Evolutionary conservation across 2,329 filamentous ascomycete species (phyloP), one percentile per base, ranked within the genome.

Genomic region (Hirsutella thompsonii): DNA sequence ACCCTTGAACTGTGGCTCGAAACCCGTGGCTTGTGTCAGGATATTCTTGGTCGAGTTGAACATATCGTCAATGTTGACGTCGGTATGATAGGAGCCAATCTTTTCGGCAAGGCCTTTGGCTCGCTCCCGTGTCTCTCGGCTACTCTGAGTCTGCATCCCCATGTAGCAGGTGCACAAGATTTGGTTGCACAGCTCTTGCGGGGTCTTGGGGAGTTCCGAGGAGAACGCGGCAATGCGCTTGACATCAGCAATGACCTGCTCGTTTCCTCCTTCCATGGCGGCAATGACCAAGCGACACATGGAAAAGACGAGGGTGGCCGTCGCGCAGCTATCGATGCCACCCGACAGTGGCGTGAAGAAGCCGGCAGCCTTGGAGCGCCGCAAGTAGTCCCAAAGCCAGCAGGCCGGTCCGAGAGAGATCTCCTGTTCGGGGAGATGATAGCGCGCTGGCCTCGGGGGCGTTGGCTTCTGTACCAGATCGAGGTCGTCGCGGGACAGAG

Each of bases 381-480:
- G 55, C 1, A 78, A 59, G 48, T 77, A 77, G 48, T 77, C 70
- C 69, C 70, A 81, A 4, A 81, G 43, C 37, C 46, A 56, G 14
- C 55, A 53, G 3, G 54, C 44, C 13, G 49, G 48, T 1, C 53
- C 52, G 40, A 55, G 46, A 34, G 52, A 47, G 28, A 60, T 60
- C 37, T 60, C 58, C 38, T 57, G 53, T 53, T 57, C 56, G 1
- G 55, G 54, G 19, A 3, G 48, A 38, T n/a, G 55, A 42, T n/a
- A 45, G 43, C 18, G 53, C 45, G 8, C 43, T 35, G 5, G 46
- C 45, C 10, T 44, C 36, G 9, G 43, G 30, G 40, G 36, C 44
- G 44, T 40, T 44, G 46, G 48, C 19, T 44, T 57, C 3, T 49
- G 41, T 33, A 50, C 53, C 3, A 59, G 40, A 19, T 58, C 51